phyloP scores from a whole-genome alignment of 306 rosid genomes.

The Vigna radiata region DNA sequence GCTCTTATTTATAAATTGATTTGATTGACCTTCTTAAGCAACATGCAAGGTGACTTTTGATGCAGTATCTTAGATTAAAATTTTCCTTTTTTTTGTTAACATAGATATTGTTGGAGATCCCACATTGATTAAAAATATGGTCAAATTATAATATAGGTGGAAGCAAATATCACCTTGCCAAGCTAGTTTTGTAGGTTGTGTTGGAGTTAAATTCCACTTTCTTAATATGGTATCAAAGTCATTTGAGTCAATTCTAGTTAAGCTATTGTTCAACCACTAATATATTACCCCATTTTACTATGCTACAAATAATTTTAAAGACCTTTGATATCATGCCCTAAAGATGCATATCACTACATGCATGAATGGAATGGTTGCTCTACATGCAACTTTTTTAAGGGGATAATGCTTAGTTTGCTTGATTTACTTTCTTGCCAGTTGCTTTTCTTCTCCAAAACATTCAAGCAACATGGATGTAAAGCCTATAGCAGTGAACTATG shows the following conservation, averaged over 20 bases:
- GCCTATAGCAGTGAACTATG: constrained; percentile 27
- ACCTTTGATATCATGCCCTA: constrained; percentile 10
- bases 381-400: neutral
- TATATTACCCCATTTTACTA: constrained; percentile 2
- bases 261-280: neutral
- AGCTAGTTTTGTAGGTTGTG: too few species aligned
- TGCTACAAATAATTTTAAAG: neutral
- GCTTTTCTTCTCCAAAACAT: constrained; percentile 1
- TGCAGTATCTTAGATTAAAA: neutral
- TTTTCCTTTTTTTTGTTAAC: neutral
- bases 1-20: constrained; percentile 21
- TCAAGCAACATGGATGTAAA: constrained; percentile 21
- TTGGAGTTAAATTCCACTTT: too few species aligned
- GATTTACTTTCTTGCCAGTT: constrained; percentile 21
- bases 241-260: too few species aligned
- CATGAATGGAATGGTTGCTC: neutral
- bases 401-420: constrained; percentile 31
- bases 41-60: neutral
- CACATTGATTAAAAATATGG: too few species aligned
- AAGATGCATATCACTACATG: constrained; percentile 18
- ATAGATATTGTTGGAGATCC: too few species aligned
- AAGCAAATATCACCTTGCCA: too few species aligned
- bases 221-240: too few species aligned
- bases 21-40: constrained; percentile 27
- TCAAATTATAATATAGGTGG: too few species aligned